Evolutionary conservation across 352 stramenopile species (phyloP).

Genomic region (Pythium coloratum): DNA sequence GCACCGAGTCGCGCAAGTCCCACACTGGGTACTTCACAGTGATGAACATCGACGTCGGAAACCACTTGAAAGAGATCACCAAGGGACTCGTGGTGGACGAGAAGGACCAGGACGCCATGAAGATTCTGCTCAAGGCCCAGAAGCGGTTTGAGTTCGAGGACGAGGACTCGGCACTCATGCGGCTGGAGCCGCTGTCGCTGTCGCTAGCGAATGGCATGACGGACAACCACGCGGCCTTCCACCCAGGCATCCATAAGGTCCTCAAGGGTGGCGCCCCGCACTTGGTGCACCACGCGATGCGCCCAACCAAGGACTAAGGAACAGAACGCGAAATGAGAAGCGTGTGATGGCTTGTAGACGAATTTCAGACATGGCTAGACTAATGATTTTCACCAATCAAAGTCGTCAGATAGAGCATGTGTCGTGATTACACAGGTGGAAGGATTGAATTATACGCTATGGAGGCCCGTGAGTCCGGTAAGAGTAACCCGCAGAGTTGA

Average conservation of each 20-base stretch:
- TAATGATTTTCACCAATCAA: neutral
- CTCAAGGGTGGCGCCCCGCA: neutral
- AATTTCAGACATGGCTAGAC: neutral
- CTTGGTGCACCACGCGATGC: neutral
- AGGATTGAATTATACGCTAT: neutral
- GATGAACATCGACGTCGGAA: constrained; percentile 48
- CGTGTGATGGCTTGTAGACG: neutral
- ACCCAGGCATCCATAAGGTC: constrained; percentile 13
- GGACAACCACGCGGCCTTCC: constrained; percentile 7
- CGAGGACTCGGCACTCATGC: constrained; percentile 50
- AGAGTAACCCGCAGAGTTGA: constrained; percentile 33
- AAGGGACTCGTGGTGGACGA: constrained; percentile 50
- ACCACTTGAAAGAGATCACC: constrained; percentile 42
- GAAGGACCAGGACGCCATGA: constrained; percentile 49
- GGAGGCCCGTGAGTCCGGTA: neutral
- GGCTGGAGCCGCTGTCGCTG: constrained; percentile 41
- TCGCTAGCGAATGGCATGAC: constrained; percentile 16
- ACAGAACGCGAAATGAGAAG: too few species aligned
- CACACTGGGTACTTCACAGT: constrained; percentile 68
- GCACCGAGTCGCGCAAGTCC: constrained; percentile 40
- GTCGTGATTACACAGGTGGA: neutral
- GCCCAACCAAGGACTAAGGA: neutral
- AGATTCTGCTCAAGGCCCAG: constrained; percentile 52
- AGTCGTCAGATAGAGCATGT: neutral
- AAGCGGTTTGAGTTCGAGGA: constrained; percentile 59